phyloP scores from a whole-genome alignment of 805 yeast species.

The Candida maltosa region DNA sequence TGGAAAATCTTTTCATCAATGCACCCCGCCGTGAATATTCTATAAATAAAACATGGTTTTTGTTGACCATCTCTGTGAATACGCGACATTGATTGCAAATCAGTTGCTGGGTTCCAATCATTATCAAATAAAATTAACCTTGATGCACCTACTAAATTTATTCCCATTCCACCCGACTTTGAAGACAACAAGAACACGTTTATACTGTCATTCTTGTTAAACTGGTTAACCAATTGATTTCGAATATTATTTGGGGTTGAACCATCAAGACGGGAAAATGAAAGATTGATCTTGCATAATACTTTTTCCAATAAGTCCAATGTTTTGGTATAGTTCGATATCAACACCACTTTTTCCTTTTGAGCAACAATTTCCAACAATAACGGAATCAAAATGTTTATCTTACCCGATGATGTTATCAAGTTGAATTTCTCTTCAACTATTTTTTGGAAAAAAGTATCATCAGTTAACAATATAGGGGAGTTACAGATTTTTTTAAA shows the following conservation, averaged over 20 bases:
- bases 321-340: slow-evolving; percentile 86
- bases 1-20: slow-evolving; percentile 94
- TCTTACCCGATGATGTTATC: slow-evolving; percentile 53
- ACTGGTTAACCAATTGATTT: slow-evolving; percentile 61
- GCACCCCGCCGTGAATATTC: slow-evolving; percentile 83
- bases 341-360: slow-evolving; percentile 75
- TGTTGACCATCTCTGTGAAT: slow-evolving; percentile 92
- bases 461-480: slow-evolving; percentile 58
- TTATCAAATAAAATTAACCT: slow-evolving; percentile 82
- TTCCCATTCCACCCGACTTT: slow-evolving; percentile 91
- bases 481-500: slow-evolving; percentile 84
- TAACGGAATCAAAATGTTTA: slow-evolving; percentile 55
- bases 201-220: slow-evolving; percentile 49
- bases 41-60: slow-evolving; percentile 72
- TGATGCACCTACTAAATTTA: slow-evolving; percentile 88
- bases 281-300: slow-evolving; percentile 45
- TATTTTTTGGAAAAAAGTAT: slow-evolving; percentile 33
- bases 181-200: slow-evolving; percentile 75
- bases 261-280: slow-evolving; percentile 76
- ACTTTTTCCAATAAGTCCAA: slow-evolving; percentile 69
- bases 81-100: slow-evolving; percentile 92
- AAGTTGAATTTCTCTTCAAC: not conserved
- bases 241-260: slow-evolving; percentile 68
- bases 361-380: slow-evolving; percentile 48
- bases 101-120: slow-evolving; percentile 96